Evolutionary conservation across 2,329 filamentous ascomycete genomes (phyloP), one percentile per base, ranked within the genome.

Genomic region (Sclerotinia trifoliorum): DNA sequence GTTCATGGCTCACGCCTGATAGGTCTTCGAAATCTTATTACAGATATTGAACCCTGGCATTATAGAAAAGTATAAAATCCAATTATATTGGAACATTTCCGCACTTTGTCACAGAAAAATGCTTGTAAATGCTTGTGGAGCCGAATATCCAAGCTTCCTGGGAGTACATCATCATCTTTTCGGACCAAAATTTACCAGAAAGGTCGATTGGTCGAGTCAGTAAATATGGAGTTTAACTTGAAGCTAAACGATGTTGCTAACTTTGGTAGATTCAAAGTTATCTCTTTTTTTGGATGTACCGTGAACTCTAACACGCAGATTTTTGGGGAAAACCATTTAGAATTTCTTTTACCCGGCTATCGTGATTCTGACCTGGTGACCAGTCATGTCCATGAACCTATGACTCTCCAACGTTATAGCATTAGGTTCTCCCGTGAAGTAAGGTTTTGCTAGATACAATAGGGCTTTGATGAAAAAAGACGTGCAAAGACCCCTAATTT

Each of bases 31-130:
- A 65, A 65, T 57, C 39, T 63, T 51, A 63, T 63, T 63, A 51
- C 46, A 51, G 60, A 62, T 49, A 35, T 61, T 61, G 44, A 61
- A 49, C 60, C 60, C 60, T 48, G 46, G 46, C 48, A 62, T 39
- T 46, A 19, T 39, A 24, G 46, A 63, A 42, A 65, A 65, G 62
- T 65, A 65, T 65, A 65, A 54, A n/a, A 54, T 56, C 62, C 62
- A 51, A 63, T 51, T 51, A 63, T 26, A 51, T 35, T 51, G 55
- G 32, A 49, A 66, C 15, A 42, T 49, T 46, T 66, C 65, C 65
- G 65, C 65, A 32, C 55, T 66, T 32, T 44, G 65, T 61, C 55
- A 61, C 21, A 44, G 44, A 13, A 29, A 52, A 42, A 57, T 57
- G 55, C 55, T 29, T 46, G 39, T 21, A 51, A 66, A 60, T 49